Evolutionary conservation across 768 basidiomycete genomes (phyloP), one percentile per base, ranked within the genome.

Genomic region (Boletellus emodensis): DNA sequence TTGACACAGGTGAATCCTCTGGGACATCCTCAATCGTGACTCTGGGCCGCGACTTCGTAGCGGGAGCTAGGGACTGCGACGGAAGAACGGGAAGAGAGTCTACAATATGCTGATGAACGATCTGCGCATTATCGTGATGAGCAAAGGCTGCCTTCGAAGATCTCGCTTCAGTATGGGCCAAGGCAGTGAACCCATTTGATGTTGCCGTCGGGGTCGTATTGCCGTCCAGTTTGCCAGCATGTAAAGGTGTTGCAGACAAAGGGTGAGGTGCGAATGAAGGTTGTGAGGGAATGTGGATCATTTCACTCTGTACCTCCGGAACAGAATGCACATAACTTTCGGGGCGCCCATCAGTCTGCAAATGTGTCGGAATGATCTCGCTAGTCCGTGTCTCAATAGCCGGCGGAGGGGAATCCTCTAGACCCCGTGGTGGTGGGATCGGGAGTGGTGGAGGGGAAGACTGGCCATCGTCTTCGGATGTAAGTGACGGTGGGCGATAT

Each of bases 371-470:
- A 26, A 66, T 54, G 8, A 67, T 67, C 47, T 66, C 64, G 17
- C 55, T 62, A 9, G 41, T 26, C n/a, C 65, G 62, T n/a, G 22
- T 55, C 32, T 62, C 62, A 11, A 67, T 61, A 13, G 54, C 43
- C 32, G 45, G 59, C 3, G 56, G 52, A 0, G 60, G 57, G 26
- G 51, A 59, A 44, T 62, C 54, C 34, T 67, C 64, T 14, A 33
- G 46, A 14, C 59, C 48, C 46, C 61, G 55, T 9, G 66, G 66
- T 1, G 66, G 65, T 1, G 67, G 66, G 40, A 67, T 46, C 8
- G 61, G 67, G 12, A 67, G 45, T 1, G 66, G 61, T 22, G 66
- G 65, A 15, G 66, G 66, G 11, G 66, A 67, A 40, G 30, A 65
- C 32, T 59, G 53, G 42, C 52, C 56, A 46, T 18, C 20, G 5